Evolutionary conservation across 495 filamentous ascomycete species (phyloP).

Genomic region (Neurospora africana): DNA sequence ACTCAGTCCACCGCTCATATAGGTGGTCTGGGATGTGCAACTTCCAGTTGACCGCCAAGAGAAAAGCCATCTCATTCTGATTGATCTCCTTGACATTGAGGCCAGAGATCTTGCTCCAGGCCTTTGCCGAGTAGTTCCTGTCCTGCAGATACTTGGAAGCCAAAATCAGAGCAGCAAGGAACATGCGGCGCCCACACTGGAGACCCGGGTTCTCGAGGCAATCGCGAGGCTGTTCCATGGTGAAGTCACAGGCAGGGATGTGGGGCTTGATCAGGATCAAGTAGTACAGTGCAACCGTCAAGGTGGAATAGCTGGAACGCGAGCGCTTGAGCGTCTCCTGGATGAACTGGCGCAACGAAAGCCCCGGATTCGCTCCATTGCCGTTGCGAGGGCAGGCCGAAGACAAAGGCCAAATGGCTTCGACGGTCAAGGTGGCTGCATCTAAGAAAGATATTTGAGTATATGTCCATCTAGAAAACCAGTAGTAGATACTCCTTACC

Average conservation of each 20-base stretch:
- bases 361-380: constrained; percentile 53
- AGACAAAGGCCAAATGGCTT: constrained; percentile 89
- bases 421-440: constrained; percentile 93
- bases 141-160: constrained; percentile 97
- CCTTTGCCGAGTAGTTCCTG: constrained; percentile 68
- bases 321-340: constrained; percentile 93
- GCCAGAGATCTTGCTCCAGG: background rate
- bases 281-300: constrained; percentile 96
- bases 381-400: constrained; percentile 48
- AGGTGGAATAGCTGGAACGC: constrained; percentile 89
- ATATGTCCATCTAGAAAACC: constrained; percentile 8
- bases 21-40: constrained; percentile 81
- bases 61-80: constrained; percentile 89
- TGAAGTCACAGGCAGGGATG: constrained; percentile 71
- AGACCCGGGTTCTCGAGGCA: constrained; percentile 65
- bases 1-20: constrained; percentile 87
- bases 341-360: constrained; percentile 90
- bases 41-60: constrained; percentile 83
- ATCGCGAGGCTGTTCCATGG: constrained; percentile 75
- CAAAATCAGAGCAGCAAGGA: constrained; percentile 82
- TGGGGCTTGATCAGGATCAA: constrained; percentile 87
- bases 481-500: constrained; percentile 55
- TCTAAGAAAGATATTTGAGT: constrained; percentile 48
- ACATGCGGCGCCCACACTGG: constrained; percentile 96
- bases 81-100: constrained; percentile 71